These are phyloP conservation scores for Xylaria sp. DNA, from an alignment of 2,329 filamentous ascomycete species.

Conservation along the genomic window DNA sequence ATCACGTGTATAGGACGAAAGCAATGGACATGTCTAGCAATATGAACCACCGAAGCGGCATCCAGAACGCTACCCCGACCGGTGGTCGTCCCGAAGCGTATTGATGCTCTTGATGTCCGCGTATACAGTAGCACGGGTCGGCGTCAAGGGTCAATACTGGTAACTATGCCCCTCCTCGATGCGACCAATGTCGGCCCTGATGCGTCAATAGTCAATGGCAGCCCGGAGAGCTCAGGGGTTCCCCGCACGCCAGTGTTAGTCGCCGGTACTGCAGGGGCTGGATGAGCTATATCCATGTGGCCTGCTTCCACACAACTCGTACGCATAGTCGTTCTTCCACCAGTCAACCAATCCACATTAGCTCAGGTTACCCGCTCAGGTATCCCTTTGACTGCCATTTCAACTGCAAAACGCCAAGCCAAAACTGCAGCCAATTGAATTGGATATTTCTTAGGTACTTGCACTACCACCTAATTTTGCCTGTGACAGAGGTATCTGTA, in stretches of 20 bases:
- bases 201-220: constrained; percentile 16
- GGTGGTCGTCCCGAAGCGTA: constrained; percentile 1
- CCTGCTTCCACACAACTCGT: not conserved
- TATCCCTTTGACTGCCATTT: too few relatives aligned
- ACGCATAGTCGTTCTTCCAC: constrained; percentile 22
- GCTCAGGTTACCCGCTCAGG: constrained; percentile 12
- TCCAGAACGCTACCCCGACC: not conserved
- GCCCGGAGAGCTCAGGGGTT: constrained; percentile 18
- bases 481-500: too few relatives aligned
- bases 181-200: constrained; percentile 4
- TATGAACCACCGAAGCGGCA: not conserved
- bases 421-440: too few relatives aligned
- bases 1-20: not conserved
- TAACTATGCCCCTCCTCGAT: constrained; percentile 5
- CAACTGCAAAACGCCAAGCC: too few relatives aligned
- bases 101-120: not conserved
- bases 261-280: not conserved
- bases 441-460: too few relatives aligned
- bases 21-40: not conserved
- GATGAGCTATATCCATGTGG: not conserved
- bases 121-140: constrained; percentile 13
- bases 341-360: constrained; percentile 14
- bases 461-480: too few relatives aligned
- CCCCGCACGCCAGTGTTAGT: constrained; percentile 21
- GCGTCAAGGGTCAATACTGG: constrained; percentile 10